phyloP scores from a whole-genome alignment of 1,284 basidiomycete species.

The Ganoderma lucidum region DNA sequence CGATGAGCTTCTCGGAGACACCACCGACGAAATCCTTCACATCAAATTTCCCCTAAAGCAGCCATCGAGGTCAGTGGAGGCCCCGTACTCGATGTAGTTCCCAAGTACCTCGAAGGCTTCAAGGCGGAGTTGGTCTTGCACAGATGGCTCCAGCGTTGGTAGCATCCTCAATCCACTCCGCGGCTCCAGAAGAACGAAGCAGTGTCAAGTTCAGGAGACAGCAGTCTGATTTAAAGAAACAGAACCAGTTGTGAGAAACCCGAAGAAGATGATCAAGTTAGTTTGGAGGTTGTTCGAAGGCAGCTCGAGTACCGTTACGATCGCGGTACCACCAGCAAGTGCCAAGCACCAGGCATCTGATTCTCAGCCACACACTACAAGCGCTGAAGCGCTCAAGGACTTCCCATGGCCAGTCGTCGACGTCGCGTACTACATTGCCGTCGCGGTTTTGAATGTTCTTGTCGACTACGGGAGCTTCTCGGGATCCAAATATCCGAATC shows the following conservation, averaged over 20 bases:
- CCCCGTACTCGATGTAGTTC: not conserved
- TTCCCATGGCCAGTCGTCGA: no score
- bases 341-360: no score
- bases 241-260: not conserved
- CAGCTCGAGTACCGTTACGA: not conserved
- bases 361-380: not conserved
- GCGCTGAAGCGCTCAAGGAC: not conserved
- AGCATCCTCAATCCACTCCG: not conserved
- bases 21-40: constrained; percentile 90
- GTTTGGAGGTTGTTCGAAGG: not conserved
- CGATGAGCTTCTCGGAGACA: constrained; percentile 87
- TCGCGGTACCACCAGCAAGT: no score
- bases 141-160: constrained; percentile 38
- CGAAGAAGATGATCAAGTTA: not conserved
- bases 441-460: not conserved
- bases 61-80: not conserved
- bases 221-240: not conserved
- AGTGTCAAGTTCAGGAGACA: not conserved
- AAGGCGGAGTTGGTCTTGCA: constrained; percentile 40
- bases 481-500: no score
- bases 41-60: constrained; percentile 83
- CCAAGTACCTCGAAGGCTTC: constrained; percentile 41
- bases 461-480: not conserved
- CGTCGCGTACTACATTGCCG: no score
- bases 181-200: not conserved